Evolutionary conservation across 2,329 filamentous ascomycete species (phyloP).

Genomic region (Lachnellula willkommii): DNA sequence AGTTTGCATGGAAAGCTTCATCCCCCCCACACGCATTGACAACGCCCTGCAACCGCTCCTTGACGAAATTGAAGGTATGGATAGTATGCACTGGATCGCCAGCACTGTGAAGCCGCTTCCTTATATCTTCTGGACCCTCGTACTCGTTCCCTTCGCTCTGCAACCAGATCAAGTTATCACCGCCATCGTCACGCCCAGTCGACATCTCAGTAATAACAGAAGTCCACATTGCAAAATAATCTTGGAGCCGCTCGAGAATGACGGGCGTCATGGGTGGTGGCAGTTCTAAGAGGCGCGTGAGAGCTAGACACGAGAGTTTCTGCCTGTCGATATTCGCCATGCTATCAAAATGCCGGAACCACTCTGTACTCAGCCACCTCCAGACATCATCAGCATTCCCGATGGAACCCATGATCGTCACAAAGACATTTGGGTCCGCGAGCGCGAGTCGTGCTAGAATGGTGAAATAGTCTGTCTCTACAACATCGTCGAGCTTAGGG

Average conservation of each 20-base stretch:
- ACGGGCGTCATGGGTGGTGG: conserved; percentile 48
- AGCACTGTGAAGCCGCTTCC: conserved; percentile 47
- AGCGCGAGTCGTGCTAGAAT: conserved; percentile 75
- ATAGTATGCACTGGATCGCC: conserved; percentile 65
- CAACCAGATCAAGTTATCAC: conserved; percentile 49
- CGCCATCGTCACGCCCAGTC: conserved; percentile 49
- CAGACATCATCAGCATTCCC: conserved; percentile 46
- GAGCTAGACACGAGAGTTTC: conserved; percentile 67
- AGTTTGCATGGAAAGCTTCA: conserved; percentile 60
- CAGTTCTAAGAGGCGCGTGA: conserved; percentile 67
- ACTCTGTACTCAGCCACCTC: conserved; percentile 55
- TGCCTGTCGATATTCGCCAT: conserved; percentile 60
- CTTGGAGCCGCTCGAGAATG: conserved; percentile 59
- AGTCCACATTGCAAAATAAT: conserved; percentile 72
- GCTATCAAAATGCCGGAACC: conserved; percentile 65
- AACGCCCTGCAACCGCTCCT: conserved; percentile 53
- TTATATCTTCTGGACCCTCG: conserved; percentile 50
- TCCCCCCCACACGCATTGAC: conserved; percentile 60
- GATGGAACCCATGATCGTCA: conserved; percentile 46
- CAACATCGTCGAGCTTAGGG: conserved; percentile 65
- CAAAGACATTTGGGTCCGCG: conserved; percentile 66
- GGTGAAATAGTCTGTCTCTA: conserved; percentile 79
- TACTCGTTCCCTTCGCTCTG: conserved; percentile 42
- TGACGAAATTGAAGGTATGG: conserved; percentile 59
- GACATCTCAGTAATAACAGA: conserved; percentile 61